Conservation (phyloP, 1,284 basidiomycete genomes). For the Cystobasidium pallidum region DNA sequence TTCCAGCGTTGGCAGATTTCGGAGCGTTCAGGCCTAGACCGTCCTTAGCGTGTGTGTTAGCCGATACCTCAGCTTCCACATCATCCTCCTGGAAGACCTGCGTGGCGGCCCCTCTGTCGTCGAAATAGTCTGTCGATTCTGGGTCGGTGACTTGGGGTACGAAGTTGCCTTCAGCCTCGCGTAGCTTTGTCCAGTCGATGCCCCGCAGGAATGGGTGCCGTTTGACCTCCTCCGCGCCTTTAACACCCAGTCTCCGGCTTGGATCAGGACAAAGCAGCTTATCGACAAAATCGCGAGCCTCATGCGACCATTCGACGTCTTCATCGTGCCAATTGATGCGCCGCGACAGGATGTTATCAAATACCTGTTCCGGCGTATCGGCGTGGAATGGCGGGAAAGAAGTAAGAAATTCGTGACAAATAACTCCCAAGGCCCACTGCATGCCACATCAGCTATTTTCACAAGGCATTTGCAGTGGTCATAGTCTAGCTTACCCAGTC, state of each 20-base stretch:
- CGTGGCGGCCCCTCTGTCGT: constrained; percentile 85
- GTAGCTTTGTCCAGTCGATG: constrained; percentile 91
- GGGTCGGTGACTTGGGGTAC: constrained; percentile 94
- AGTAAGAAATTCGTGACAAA: constrained; percentile 97
- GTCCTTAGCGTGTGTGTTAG: constrained; percentile 57
- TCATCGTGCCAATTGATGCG: constrained; percentile 84
- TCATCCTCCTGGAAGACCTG: constrained; percentile 82
- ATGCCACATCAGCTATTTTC: constrained; percentile 19
- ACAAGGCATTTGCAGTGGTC: not conserved
- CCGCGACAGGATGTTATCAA: constrained; percentile 97
- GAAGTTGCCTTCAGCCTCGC: constrained; percentile 85
- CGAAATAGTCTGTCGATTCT: constrained; percentile 99
- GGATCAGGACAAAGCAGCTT: constrained; percentile 83
- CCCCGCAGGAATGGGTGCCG: constrained; percentile 85
- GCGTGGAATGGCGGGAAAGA: constrained; percentile 98
- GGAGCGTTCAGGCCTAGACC: constrained; percentile 55
- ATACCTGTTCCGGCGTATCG: constrained; percentile 93
- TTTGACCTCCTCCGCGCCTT: constrained; percentile 92
- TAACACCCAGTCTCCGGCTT: constrained; percentile 75
- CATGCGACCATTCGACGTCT: constrained; percentile 80
- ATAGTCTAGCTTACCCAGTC: constrained; percentile 80
- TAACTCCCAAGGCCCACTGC: constrained; percentile 93
- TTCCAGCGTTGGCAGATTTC: constrained; percentile 58
- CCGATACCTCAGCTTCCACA: constrained; percentile 58
- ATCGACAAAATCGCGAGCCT: constrained; percentile 90